Evolutionary conservation across 768 basidiomycete genomes (phyloP), one percentile per base, ranked within the genome.

Genomic region (Amanita rimosa): DNA sequence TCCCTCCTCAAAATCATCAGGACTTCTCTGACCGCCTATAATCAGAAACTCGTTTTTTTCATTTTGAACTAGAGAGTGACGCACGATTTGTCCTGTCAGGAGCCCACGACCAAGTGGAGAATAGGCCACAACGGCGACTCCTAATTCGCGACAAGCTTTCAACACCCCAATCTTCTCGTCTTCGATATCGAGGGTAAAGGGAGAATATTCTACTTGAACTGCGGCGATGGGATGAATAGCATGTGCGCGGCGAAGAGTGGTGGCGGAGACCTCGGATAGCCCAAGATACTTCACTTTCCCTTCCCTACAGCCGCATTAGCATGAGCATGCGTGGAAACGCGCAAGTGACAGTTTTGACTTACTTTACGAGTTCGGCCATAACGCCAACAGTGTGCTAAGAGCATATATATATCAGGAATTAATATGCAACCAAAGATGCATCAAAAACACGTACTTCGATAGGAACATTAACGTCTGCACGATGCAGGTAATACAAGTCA

Each of bases 231-330:
- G 70, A 46, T 72, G 69, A 5, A 74, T 67, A 3, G 69, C 68
- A 50, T 68, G 63, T 2, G 76, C 76, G 7, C 78, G 70, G 33
- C 73, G 70, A 24, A 78, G 58, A 7, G 71, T 69, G 2, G 54
- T 52, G 2, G 67, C 66, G 6, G 67, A 70, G 48, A 64, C 65
- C 52, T 79, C 77, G 4, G 73, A 78, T 14, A 79, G 60, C 2
- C 78, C 76, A 22, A 79, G 62, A 54, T 76, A 71, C 47, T 68
- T 71, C 44, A 75, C 65, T 52, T 72, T 69, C 7, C 70, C 63
- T 53, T 66, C 45, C 59, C 69, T 62, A 54, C 50, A 61, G 60
- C 31, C 40, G 17, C 17, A 31, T 3, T 56, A 66, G 40, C 13
- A 58, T 67, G 61, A 54, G 11, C 52, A 59, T 58, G 48, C 14